Evolutionary conservation across 805 yeast species (phyloP), one percentile per base, ranked within the genome.

Genomic region (Metschnikowia peoriensis): DNA sequence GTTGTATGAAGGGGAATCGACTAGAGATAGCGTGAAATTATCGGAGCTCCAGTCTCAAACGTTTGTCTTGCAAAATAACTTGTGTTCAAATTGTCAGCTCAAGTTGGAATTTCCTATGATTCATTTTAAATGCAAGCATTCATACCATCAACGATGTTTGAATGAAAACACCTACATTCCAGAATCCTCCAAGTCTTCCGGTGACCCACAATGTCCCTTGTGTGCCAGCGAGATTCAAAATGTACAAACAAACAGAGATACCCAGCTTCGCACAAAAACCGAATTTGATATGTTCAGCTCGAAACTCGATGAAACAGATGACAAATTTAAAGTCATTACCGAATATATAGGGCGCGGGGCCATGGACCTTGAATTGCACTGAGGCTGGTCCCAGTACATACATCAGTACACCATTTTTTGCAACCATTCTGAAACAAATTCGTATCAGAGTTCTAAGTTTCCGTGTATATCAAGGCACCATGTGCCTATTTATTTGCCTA

Each of bases 331-430:
- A 62, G 85, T 85, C 3, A 80, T 93, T 48, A 80, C 86, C 53
- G 96, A 89, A 50, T 92, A 86, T 66, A 80, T 92, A 43, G 96
- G 97, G 1, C 80, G 91, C 52, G 99, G 99, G 1, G 93, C 87
- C 0, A 80, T 92, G 82, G 89, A 85, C 46, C 60, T 64, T 44
- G 42, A 48, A 14, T 44, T 44, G n/a, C 49, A 39, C 37, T 22
- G 46, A n/a, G 38, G 39, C 41, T 32, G 44, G 29, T 6, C 32
- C 8, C 44, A 22, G 42, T 38, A 22, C 44, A 38, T 42, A 39
- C 47, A 46, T 46, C 50, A 47, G 57, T 51, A 46, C 54, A 49
- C 49, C 52, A 45, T 10, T 45, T 50, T 56, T 49, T 57, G 61
- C 58, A 55, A 51, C 61, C 53, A 46, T 47, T 44, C 50, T 54